These are phyloP conservation scores for Saccharomyces hybrid DNA, from an alignment of 1,139 yeast genomes.

Conservation along the genomic window DNA sequence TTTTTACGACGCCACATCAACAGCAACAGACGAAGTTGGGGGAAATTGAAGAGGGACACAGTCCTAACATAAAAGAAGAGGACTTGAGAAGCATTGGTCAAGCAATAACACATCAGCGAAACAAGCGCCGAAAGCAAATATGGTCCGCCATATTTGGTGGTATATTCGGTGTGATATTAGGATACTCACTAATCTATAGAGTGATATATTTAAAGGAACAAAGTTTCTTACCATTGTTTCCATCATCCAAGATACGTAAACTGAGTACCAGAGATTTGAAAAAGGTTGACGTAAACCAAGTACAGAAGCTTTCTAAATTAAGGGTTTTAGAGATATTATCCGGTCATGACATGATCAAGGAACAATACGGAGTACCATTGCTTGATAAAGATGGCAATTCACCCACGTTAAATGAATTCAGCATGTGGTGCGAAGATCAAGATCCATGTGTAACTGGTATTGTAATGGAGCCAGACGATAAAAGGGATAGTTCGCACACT, in stretches of 20 bases:
- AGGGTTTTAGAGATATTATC: slow-evolving; percentile 22
- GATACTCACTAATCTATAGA: slow-evolving; percentile 25
- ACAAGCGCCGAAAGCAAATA: slow-evolving; percentile 12
- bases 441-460: slow-evolving; percentile 27
- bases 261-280: slow-evolving; percentile 20
- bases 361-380: slow-evolving; percentile 28
- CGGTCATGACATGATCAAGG: slow-evolving; percentile 27
- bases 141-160: slow-evolving; percentile 11
- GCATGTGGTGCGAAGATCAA: slow-evolving; percentile 29
- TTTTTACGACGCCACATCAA: slow-evolving; percentile 8
- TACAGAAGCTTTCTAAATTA: slow-evolving; percentile 16
- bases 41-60: not conserved
- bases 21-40: not conserved
- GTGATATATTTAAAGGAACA: slow-evolving; percentile 21
- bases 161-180: slow-evolving; percentile 19
- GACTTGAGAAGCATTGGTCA: slow-evolving; percentile 10
- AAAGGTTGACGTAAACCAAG: slow-evolving; percentile 16
- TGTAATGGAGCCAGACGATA: slow-evolving; percentile 11
- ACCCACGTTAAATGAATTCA: slow-evolving; percentile 17
- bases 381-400: slow-evolving; percentile 15
- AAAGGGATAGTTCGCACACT: slow-evolving; percentile 9
- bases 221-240: slow-evolving; percentile 24
- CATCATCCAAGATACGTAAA: slow-evolving; percentile 22
- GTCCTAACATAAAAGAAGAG: not conserved
- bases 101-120: slow-evolving; percentile 15